Base-by-base conservation (phyloP, 2,329 filamentous ascomycete genomes). In the Talaromyces sp. region DNA sequence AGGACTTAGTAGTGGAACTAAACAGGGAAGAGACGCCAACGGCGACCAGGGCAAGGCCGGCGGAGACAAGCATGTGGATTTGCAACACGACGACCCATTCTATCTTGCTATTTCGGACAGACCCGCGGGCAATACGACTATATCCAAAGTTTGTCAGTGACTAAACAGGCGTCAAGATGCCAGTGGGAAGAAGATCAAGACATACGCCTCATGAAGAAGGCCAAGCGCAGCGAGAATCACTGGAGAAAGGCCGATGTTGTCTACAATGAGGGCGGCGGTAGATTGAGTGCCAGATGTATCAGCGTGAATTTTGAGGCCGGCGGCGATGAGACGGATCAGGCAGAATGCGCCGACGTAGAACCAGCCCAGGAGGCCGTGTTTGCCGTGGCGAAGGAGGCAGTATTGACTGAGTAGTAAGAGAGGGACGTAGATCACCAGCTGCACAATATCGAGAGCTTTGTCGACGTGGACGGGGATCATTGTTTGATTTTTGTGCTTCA, bases 31-130 rank as follows among this genome's bases (percentile, higher is more conserved):
- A 32, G 5, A 60, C 29, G 19, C 54, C 56, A 29, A 38, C 59
- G 24, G 59, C 59, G 21, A 60, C 52, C 12, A 60, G 48, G 11
- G 59, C 59, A 38, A 60, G 54, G n/a, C 32, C 54, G 17, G 59
- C 54, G 29, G 46, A 35, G 54, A 60, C 59, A 17, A 57, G 38
- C 26, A 60, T 54, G 41, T 60, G 59, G 24, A 57, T 53, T 60
- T 60, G 59, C 54, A 60, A 27, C n/a, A 57, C 59, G 27, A 27
- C 14, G n/a, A 57, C 27, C 59, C 59, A 60, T 54, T 60, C 59
- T 14, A 60, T 19, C 31, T 60, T 60, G 19, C 11, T 27, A 14
- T 50, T 60, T 1, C 32, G 56, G 48, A 60, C 53, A 5, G 54
- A 35, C n/a, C 48, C 46, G 19, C 59, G 59, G 11, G 43, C 43